A percentile compares a stretch with the other conserved stretches of the same genome.
Evolutionary conservation across 2,329 filamentous ascomycete species (phyloP).

Genomic region (Xylariaceae sp.): DNA sequence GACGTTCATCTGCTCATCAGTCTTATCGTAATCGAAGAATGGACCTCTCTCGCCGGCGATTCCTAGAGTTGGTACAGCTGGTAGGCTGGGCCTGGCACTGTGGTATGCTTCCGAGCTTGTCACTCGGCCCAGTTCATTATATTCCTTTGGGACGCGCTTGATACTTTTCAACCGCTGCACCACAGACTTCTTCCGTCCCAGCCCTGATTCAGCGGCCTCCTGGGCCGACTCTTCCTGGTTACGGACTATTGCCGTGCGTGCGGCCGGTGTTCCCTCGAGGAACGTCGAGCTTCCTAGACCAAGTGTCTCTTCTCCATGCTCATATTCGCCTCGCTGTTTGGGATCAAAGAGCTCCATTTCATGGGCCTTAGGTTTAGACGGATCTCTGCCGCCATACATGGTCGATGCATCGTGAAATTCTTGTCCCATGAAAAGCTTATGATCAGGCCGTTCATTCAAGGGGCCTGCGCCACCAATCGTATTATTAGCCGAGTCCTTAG

Average conservation of each 20-base stretch:
- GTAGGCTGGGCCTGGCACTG: conserved; percentile 35
- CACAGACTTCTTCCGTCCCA: conserved; percentile 90
- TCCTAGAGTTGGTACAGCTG: conserved; percentile 34
- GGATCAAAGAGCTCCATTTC: conserved; percentile 63
- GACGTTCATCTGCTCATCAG: conserved; percentile 49
- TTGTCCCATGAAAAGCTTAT: conserved; percentile 80
- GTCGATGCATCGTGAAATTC: conserved; percentile 78
- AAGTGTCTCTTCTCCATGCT: conserved; percentile 79
- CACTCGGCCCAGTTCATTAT: conserved; percentile 55
- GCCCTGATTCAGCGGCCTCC: conserved; percentile 49
- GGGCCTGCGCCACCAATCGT: conserved; percentile 83
- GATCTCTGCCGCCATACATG: conserved; percentile 54
- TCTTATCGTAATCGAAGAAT: conserved; percentile 74
- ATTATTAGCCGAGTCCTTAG: conserved; percentile 89
- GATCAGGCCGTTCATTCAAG: conserved; percentile 73
- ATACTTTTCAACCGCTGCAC: conserved; percentile 88
- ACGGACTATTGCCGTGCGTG: conserved; percentile 71
- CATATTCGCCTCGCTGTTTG: conserved; percentile 59
- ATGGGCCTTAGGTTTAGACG: conserved; percentile 33
- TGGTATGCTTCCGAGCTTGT: conserved; percentile 52
- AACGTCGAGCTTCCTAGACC: conserved; percentile 94
- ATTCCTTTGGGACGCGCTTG: conserved; percentile 61
- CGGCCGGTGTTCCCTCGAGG: conserved; percentile 86
- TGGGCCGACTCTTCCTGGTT: conserved; percentile 66
- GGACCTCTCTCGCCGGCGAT: conserved; percentile 60